Evolutionary conservation across 441 rosid genomes (phyloP), one percentile per base, ranked within the genome.

Genomic region (Dalechampia spathulata): DNA sequence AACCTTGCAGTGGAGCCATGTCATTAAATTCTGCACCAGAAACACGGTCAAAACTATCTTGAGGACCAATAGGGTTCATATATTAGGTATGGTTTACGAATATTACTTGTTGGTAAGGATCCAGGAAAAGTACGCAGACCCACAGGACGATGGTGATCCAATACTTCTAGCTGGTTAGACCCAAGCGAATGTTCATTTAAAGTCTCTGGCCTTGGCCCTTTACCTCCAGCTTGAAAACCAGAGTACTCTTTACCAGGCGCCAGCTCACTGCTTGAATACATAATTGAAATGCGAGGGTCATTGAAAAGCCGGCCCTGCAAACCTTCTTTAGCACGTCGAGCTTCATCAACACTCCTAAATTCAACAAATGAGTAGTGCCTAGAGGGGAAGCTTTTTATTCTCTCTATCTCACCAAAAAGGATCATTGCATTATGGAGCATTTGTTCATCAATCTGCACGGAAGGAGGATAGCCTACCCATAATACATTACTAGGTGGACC

Each of bases 371-470:
- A 83, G 68, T 78, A 90, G 66, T 93, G 70, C 69, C 87, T 87
- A 28, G 87, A 71, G 25, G 95, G 96, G 63, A 81, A 90, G 64
- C 96, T 82, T 66, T 76, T 87, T 32, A 78, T 86, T 67, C 83
- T 84, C 81, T 87, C 97, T 69, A 93, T 93, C 82, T 93, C 99
- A 28, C 99, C 99, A 67, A 87, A 93, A 62, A 90, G 81, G 66
- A 93, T 93, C 97, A 90, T 82, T 28, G 90, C 87, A 78, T 93
- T 93, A 69, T 87, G 95, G 61, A 93, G 83, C 96, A 82, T 85
- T 62, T 84, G 93, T 55, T 93, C 97, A 69, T 87, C 95, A 27
- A 93, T 83, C 75, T 78, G 94, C 57, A 85, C 75, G 40, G 91
- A 74, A 61, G 98, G 95, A 59, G 99, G 99, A 71, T 93, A 93